Conservation (phyloP, 495 filamentous ascomycete species). For the Platismatia glauca region DNA sequence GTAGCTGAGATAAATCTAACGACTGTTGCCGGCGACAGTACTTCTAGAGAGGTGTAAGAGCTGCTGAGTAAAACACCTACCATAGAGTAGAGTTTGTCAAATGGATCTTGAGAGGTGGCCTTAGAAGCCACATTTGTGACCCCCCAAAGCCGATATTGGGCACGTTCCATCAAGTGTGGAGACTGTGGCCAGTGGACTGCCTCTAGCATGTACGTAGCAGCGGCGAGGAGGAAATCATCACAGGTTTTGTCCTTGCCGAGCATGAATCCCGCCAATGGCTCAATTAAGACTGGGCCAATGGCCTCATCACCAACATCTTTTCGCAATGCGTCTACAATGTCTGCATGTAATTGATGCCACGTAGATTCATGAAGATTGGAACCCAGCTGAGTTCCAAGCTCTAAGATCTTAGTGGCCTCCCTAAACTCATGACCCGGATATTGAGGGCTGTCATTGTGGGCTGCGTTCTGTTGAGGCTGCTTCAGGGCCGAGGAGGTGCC, state of each 20-base stretch:
- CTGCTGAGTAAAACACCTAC: constrained; percentile 35
- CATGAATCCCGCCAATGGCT: constrained; percentile 56
- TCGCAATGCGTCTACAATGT: constrained; percentile 48
- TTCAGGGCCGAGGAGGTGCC: constrained; percentile 26
- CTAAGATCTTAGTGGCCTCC: constrained; percentile 58
- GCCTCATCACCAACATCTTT: constrained; percentile 58
- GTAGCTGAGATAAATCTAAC: constrained; percentile 28
- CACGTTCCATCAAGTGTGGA: constrained; percentile 49
- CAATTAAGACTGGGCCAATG: constrained; percentile 52
- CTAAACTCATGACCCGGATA: constrained; percentile 46
- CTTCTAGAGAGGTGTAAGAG: constrained; percentile 34
- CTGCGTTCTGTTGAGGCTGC: constrained; percentile 1
- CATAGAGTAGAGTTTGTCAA: constrained; percentile 51
- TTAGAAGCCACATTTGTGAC: constrained; percentile 35
- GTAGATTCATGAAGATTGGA: constrained; percentile 30
- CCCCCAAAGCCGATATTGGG: constrained; percentile 52
- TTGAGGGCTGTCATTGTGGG: constrained; percentile 11
- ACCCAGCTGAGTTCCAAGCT: constrained; percentile 46
- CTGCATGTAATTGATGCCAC: constrained; percentile 55
- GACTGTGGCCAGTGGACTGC: constrained; percentile 22
- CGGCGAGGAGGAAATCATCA: constrained; percentile 20
- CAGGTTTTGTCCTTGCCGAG: constrained; percentile 15
- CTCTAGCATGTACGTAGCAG: constrained; percentile 25
- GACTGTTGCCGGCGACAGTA: constrained; percentile 12
- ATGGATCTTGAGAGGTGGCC: constrained; percentile 46